phyloP scores from a whole-genome alignment of 1,284 basidiomycete species.

The Leccinum griseonigrum region DNA sequence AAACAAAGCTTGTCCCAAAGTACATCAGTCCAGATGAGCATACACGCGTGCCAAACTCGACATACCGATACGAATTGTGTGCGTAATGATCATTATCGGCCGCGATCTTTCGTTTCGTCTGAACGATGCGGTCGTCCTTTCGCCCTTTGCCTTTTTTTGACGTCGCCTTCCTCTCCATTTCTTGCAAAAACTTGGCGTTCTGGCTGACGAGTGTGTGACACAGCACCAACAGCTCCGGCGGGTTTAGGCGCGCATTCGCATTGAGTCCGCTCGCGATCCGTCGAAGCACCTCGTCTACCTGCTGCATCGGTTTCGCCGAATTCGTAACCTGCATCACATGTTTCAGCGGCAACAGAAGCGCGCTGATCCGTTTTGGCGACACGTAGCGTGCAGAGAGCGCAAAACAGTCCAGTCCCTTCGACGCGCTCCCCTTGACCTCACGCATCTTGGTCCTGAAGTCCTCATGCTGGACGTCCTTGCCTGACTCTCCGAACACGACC shows the following conservation, averaged over 20 bases:
- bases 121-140: conserved; percentile 70
- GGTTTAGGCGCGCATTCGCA: conserved; percentile 71
- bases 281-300: conserved; percentile 87
- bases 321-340: conserved; percentile 88
- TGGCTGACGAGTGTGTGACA: conserved; percentile 91
- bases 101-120: conserved; percentile 67
- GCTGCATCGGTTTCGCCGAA: conserved; percentile 77
- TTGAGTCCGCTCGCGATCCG: conserved; percentile 86
- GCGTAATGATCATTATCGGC: conserved; percentile 70
- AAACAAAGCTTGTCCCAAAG: conserved; percentile 70
- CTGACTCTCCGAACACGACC: conserved; percentile 93
- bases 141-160: conserved; percentile 33
- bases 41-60: conserved; percentile 2
- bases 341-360: conserved; percentile 78
- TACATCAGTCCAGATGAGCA: conserved; percentile 12
- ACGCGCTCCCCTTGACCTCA: conserved; percentile 79
- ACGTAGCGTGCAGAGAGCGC: conserved; percentile 76
- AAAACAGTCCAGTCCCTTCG: conserved; percentile 84
- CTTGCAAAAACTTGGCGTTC: conserved; percentile 81
- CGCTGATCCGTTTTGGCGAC: conserved; percentile 73
- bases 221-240: conserved; percentile 74
- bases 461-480: conserved; percentile 85
- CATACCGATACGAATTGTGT: conserved; percentile 81
- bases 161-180: conserved; percentile 40
- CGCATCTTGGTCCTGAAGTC: conserved; percentile 95